phyloP scores from a whole-genome alignment of 108 stramenopile species.

The Skeletonema grethae region DNA sequence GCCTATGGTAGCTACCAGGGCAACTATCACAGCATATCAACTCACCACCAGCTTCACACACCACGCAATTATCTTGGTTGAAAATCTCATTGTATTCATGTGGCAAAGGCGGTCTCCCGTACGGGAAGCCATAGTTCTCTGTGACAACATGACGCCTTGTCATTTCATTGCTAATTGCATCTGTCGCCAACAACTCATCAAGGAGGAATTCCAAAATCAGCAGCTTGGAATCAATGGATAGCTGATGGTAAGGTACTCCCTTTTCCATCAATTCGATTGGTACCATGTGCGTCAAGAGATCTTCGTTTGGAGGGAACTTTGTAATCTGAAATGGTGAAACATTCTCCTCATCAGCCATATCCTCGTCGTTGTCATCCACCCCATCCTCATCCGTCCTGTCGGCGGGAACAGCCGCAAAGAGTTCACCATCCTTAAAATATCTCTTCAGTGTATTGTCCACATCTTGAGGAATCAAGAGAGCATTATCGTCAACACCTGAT shows the following conservation, averaged over 20 bases:
- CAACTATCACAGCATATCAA: conserved; percentile 88
- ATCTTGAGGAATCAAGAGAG: conserved; percentile 21
- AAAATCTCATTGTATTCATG: conserved; percentile 60
- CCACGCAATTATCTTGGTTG: conserved; percentile 71
- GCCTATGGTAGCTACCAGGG: conserved; percentile 64
- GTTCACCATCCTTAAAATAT: conserved; percentile 34
- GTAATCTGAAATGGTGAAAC: conserved; percentile 2
- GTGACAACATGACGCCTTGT: conserved; percentile 37
- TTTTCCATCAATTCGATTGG: conserved; percentile 56
- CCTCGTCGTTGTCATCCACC: background rate
- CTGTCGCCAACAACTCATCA: conserved; percentile 71
- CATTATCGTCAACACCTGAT: conserved; percentile 12
- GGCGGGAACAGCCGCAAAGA: background rate
- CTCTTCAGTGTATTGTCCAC: conserved; percentile 19
- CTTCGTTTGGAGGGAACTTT: conserved; percentile 5
- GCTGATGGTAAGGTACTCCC: conserved; percentile 73
- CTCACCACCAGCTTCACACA: conserved; percentile 80
- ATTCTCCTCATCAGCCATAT: conserved; percentile 1
- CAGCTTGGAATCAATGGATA: conserved; percentile 64
- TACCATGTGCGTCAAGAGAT: conserved; percentile 59
- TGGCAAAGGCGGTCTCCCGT: conserved; percentile 44
- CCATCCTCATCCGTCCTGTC: background rate
- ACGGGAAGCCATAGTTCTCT: conserved; percentile 26
- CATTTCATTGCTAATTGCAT: conserved; percentile 62
- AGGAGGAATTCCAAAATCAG: conserved; percentile 77